Conservation (phyloP, 129 eudicot species). For the Flaveria bidentis region DNA sequence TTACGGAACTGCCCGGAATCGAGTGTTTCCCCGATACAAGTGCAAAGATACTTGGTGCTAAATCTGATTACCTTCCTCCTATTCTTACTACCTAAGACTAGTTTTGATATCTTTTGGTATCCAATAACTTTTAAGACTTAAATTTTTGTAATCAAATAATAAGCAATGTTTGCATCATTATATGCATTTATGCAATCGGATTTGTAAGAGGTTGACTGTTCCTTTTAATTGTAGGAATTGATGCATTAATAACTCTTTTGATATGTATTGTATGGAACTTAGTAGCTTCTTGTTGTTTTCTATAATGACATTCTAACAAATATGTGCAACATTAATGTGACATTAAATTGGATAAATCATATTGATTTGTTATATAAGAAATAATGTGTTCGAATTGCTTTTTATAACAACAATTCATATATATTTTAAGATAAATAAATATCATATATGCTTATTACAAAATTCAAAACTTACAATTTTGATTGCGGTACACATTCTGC, state of each 20-base stretch:
- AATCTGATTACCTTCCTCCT: constrained; percentile 72
- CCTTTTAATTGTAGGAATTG: neutral
- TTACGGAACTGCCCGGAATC: constrained; percentile 57
- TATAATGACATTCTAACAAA: neutral
- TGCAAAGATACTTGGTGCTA: constrained; percentile 66
- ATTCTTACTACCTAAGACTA: constrained; percentile 60
- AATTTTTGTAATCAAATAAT: constrained; percentile 15
- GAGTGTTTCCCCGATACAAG: constrained; percentile 76
- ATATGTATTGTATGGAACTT: constrained; percentile 2
- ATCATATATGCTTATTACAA: no score
- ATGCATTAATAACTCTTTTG: constrained; percentile 9
- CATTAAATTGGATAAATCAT: no score
- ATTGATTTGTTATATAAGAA: no score
- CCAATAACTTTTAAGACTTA: neutral
- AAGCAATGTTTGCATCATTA: constrained; percentile 24
- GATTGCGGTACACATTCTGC: no score
- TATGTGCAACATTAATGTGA: no score
- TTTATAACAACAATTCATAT: no score
- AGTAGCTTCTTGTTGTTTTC: neutral
- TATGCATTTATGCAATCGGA: constrained; percentile 2
- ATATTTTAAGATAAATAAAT: no score
- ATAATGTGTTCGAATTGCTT: no score
- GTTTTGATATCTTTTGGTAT: neutral
- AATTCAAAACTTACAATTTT: no score
- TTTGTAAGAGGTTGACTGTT: constrained; percentile 12